Conservation (phyloP, 257 asterid species). For the Cruciata laevipes region DNA sequence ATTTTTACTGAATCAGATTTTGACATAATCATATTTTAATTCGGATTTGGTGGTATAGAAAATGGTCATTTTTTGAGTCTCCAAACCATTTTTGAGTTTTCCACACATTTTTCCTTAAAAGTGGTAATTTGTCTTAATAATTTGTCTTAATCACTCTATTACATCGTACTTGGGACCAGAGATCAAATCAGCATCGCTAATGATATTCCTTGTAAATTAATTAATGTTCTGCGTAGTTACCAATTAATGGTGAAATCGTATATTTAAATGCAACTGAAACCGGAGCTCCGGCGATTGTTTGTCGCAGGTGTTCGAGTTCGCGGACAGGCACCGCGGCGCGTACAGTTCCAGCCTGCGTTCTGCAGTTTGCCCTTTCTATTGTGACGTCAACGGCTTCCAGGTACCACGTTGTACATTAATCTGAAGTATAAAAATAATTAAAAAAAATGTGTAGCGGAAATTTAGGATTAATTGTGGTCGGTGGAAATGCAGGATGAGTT, state of each 20-base stretch:
- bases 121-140: neutral
- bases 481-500: conserved; percentile 48
- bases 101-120: neutral
- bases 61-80: neutral
- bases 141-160: neutral
- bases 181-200: neutral
- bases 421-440: too few species aligned
- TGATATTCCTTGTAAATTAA: neutral
- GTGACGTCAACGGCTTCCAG: conserved; percentile 83
- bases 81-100: too few species aligned
- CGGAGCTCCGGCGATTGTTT: neutral
- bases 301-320: conserved; percentile 76
- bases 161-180: neutral
- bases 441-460: neutral
- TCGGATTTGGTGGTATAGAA: neutral
- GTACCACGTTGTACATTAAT: conserved; percentile 18
- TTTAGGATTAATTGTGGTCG: neutral
- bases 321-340: conserved; percentile 82
- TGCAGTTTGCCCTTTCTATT: conserved; percentile 89
- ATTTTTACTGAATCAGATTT: too few species aligned
- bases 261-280: neutral
- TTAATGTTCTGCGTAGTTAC: too few species aligned
- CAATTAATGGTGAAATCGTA: neutral
- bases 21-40: too few species aligned
- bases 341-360: conserved; percentile 60